Percentiles rank a stretch among this genome's conserved stretches.
phyloP scores from a whole-genome alignment of 208 protist genomes.

The Wallacemonas sp. region DNA sequence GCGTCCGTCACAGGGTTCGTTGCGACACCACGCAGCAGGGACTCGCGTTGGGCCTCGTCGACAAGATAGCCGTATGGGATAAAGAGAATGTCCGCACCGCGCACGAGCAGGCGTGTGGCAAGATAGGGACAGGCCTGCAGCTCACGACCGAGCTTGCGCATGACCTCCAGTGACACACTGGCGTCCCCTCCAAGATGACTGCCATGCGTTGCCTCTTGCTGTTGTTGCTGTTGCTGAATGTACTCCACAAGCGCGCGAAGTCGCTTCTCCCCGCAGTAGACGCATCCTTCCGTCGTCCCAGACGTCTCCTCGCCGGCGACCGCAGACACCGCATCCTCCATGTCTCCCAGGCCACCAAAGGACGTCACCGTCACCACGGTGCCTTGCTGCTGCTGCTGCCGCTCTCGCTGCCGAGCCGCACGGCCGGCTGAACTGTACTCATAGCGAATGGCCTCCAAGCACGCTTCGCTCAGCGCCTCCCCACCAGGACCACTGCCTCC shows the following conservation, averaged over 20 bases:
- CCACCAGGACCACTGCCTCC: constrained; percentile 23
- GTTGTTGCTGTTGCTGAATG: constrained; percentile 20
- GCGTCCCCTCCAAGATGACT: background rate
- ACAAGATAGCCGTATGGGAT: constrained; percentile 87
- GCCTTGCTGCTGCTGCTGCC: too few relatives aligned
- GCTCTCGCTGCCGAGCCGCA: constrained; percentile 34
- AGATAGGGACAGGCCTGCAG: constrained; percentile 84
- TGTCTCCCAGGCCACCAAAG: constrained; percentile 6
- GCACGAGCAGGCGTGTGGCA: constrained; percentile 61
- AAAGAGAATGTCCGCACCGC: constrained; percentile 72
- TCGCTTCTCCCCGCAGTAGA: constrained; percentile 34
- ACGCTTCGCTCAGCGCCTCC: constrained; percentile 92
- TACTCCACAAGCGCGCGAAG: constrained; percentile 30
- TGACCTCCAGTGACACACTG: constrained; percentile 48
- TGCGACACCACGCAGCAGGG: constrained; percentile 59
- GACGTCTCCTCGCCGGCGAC: background rate
- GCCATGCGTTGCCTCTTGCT: background rate
- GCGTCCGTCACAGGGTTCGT: constrained; percentile 53
- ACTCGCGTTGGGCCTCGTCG: constrained; percentile 57
- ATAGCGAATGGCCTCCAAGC: constrained; percentile 86
- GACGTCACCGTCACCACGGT: background rate
- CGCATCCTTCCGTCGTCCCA: constrained; percentile 36
- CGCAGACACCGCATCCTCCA: too few relatives aligned
- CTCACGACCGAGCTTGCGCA: constrained; percentile 47
- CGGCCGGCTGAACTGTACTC: constrained; percentile 57